Evolutionary conservation across 371 early-diverging fungal genomes (phyloP).

Genomic region (Mycotypha africana): DNA sequence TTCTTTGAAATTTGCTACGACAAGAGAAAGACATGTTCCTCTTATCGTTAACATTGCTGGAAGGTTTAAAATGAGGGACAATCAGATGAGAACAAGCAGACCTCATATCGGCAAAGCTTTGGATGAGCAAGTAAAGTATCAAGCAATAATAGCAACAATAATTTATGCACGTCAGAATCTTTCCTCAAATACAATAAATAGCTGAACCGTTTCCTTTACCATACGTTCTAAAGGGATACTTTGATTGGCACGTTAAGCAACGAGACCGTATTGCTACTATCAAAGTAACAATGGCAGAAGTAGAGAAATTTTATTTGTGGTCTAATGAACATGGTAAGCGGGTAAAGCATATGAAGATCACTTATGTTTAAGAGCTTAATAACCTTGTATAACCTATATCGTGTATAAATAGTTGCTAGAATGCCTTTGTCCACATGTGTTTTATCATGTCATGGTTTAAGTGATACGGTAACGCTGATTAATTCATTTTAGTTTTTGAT

Average conservation of each 20-base stretch:
- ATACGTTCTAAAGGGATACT: constrained; percentile 42
- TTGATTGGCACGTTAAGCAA: constrained; percentile 34
- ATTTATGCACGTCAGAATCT: not conserved
- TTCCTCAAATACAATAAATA: no score
- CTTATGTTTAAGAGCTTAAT: no score
- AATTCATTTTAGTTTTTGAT: no score
- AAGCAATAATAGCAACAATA: not conserved
- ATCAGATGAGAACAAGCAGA: constrained; percentile 20
- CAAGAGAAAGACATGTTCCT: constrained; percentile 30
- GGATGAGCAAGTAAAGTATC: constrained; percentile 16
- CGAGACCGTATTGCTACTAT: constrained; percentile 24
- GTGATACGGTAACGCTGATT: constrained; percentile 37
- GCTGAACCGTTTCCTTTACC: no score
- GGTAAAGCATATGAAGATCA: no score
- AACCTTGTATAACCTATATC: not conserved
- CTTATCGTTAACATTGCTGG: constrained; percentile 50
- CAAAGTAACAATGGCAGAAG: constrained; percentile 34
- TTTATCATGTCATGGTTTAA: constrained; percentile 53
- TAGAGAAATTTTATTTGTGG: constrained; percentile 28
- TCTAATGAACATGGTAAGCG: constrained; percentile 36
- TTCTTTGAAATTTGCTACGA: constrained; percentile 49
- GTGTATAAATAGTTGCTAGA: constrained; percentile 21
- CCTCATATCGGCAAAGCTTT: constrained; percentile 29
- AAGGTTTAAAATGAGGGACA: constrained; percentile 49
- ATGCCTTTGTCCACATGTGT: constrained; percentile 55